A percentile compares a stretch with the other conserved stretches of the same genome.
phyloP scores from a whole-genome alignment of 2,329 filamentous ascomycete genomes.

The Lachnellula arida region DNA sequence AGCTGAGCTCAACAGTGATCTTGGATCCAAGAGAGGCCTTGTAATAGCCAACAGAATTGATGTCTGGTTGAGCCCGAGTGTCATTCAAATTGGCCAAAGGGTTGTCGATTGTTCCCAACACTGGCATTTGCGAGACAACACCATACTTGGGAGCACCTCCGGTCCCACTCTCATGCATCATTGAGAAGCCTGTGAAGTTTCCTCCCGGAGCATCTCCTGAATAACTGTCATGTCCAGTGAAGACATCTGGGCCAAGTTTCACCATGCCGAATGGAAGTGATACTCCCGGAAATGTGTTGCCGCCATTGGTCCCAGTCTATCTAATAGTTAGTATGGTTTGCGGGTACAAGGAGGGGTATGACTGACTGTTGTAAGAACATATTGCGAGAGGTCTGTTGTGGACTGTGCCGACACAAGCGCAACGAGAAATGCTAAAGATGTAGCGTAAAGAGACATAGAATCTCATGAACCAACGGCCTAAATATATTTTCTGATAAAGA shows the following conservation, averaged over 20 bases:
- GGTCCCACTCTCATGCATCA: slow-evolving; percentile 63
- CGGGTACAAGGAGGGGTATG: background rate
- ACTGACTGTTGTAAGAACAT: slow-evolving; percentile 19
- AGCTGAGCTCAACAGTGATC: slow-evolving; percentile 53
- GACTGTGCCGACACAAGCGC: slow-evolving; percentile 2
- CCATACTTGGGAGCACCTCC: slow-evolving; percentile 67
- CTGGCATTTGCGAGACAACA: slow-evolving; percentile 55
- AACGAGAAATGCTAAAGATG: background rate
- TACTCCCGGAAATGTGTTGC: slow-evolving; percentile 19
- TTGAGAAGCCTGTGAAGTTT: slow-evolving; percentile 53
- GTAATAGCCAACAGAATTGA: slow-evolving; percentile 57
- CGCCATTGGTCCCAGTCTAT: slow-evolving; percentile 16
- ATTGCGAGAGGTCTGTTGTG: slow-evolving; percentile 16
- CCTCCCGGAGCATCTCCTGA: slow-evolving; percentile 47
- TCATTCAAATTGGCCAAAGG: slow-evolving; percentile 52
- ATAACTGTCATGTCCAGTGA: slow-evolving; percentile 38
- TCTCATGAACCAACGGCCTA: too few species aligned
- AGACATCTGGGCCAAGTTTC: slow-evolving; percentile 19
- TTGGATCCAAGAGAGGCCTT: slow-evolving; percentile 50
- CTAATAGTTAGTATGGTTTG: background rate
- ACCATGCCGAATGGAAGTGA: slow-evolving; percentile 20
- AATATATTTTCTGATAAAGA: too few species aligned
- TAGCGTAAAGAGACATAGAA: slow-evolving; percentile 1
- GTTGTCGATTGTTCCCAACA: slow-evolving; percentile 45
- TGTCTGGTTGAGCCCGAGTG: slow-evolving; percentile 45